phyloP scores from a whole-genome alignment of 202 grass and related monocot species.

The Saccharum hybrid region DNA sequence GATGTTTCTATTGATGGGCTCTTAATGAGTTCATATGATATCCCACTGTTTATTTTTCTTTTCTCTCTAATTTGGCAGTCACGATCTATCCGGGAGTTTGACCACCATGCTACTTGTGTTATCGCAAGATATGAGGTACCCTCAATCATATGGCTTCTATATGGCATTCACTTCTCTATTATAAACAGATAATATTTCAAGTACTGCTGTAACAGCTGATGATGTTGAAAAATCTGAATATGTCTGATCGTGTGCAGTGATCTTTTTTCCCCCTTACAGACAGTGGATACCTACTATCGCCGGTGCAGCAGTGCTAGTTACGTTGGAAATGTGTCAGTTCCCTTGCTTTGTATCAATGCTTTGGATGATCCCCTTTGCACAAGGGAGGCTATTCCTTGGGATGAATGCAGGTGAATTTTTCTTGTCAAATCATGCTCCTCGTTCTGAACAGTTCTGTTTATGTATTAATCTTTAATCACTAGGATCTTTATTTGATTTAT shows the following conservation, averaged over 20 bases:
- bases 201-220: conserved; percentile 11
- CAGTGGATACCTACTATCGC: conserved; percentile 98
- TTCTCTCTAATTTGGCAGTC: conserved; percentile 62
- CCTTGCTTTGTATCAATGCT: conserved; percentile 85
- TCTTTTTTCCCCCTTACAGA: conserved; percentile 54
- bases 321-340: conserved; percentile 75
- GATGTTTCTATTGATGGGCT: conserved; percentile 2
- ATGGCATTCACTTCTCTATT: conserved; percentile 1
- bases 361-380: too few species aligned
- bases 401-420: too few species aligned
- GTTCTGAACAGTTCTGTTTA: too few species aligned
- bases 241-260: conserved; percentile 25
- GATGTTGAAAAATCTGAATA: conserved; percentile 18
- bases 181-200: conserved; percentile 21
- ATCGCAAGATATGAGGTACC: conserved; percentile 89
- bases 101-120: conserved; percentile 81
- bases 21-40: conserved; percentile 34
- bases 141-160: conserved; percentile 37
- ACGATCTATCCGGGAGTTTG: conserved; percentile 85
- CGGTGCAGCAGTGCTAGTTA: conserved; percentile 83
- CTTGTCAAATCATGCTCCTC: too few species aligned
- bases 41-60: conserved; percentile 28
- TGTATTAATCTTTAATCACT: too few species aligned
- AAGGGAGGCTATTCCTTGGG: too few species aligned
- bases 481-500: too few species aligned